Evolutionary conservation across 2,329 filamentous ascomycete species (phyloP).

Genomic region (Ophiostoma australiae): DNA sequence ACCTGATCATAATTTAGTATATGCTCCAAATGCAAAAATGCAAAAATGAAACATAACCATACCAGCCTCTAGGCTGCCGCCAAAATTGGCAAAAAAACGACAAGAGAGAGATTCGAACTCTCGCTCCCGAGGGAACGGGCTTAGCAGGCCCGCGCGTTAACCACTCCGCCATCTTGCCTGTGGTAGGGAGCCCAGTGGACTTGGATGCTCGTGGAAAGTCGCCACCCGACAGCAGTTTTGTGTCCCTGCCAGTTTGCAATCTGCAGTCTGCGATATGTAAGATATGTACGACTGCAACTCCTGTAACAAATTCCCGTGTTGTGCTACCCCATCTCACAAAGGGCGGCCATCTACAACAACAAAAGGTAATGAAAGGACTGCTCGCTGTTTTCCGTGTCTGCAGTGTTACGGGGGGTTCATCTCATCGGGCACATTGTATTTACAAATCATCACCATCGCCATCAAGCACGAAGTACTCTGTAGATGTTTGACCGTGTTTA

Average conservation of each 20-base stretch:
- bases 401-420: slow-evolving; percentile 5
- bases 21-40: not conserved
- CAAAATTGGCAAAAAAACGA: not conserved
- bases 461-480: not conserved
- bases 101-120: slow-evolving; percentile 17
- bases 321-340: not conserved
- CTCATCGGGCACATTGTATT: not conserved
- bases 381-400: not conserved
- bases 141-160: slow-evolving; percentile 17
- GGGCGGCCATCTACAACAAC: not conserved
- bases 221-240: slow-evolving; percentile 1
- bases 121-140: slow-evolving; percentile 17
- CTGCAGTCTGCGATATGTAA: not conserved
- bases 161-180: slow-evolving; percentile 16
- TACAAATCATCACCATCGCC: not conserved
- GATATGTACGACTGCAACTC: not conserved
- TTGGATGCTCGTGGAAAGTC: not conserved
- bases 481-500: not conserved
- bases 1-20: not conserved
- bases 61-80: too few species aligned
- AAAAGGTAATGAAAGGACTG: not conserved
- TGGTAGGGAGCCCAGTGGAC: not conserved
- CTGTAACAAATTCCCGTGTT: slow-evolving; percentile 3
- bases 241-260: not conserved
- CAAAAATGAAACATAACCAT: too few species aligned